Percentiles rank a stretch among this genome's conserved stretches.
Evolutionary conservation across 2,329 filamentous ascomycete genomes (phyloP).

Genomic region (Clonostachys rosea): DNA sequence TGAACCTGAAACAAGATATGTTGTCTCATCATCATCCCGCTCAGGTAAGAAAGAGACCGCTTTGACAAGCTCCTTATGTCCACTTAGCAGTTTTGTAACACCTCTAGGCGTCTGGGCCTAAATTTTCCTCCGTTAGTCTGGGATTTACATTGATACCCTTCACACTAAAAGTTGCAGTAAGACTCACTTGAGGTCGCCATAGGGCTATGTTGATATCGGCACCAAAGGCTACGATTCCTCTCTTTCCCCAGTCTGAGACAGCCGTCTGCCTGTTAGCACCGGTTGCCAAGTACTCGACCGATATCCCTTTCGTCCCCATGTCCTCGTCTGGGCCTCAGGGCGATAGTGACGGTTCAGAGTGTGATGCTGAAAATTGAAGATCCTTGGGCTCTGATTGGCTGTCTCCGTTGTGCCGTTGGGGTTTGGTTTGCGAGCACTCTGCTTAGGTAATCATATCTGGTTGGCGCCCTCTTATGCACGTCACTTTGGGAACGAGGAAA

Average conservation of each 20-base stretch:
- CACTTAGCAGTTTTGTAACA: slow-evolving; percentile 62
- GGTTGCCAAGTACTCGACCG: slow-evolving; percentile 58
- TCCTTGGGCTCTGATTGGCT: slow-evolving; percentile 8
- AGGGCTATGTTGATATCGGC: slow-evolving; percentile 84
- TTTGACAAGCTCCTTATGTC: slow-evolving; percentile 78
- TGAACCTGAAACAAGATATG: slow-evolving; percentile 71
- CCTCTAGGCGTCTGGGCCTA: slow-evolving; percentile 43
- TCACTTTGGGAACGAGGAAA: too few species aligned
- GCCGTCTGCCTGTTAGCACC: slow-evolving; percentile 89
- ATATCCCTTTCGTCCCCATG: slow-evolving; percentile 22
- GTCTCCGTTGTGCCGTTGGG: neutral
- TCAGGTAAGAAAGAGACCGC: slow-evolving; percentile 72
- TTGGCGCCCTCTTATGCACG: too few species aligned
- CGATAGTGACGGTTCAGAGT: neutral
- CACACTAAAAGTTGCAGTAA: neutral
- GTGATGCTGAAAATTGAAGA: slow-evolving; percentile 22
- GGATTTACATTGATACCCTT: neutral
- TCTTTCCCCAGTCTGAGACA: slow-evolving; percentile 80
- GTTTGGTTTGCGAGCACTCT: too few species aligned
- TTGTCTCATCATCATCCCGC: slow-evolving; percentile 34
- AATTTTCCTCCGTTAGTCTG: neutral
- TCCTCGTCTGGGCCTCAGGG: slow-evolving; percentile 6
- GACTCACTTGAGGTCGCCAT: slow-evolving; percentile 74
- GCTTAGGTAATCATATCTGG: too few species aligned
- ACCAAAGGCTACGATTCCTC: slow-evolving; percentile 78